Conservation (phyloP, 2,329 filamentous ascomycete genomes). For the Fusarium sp. region DNA sequence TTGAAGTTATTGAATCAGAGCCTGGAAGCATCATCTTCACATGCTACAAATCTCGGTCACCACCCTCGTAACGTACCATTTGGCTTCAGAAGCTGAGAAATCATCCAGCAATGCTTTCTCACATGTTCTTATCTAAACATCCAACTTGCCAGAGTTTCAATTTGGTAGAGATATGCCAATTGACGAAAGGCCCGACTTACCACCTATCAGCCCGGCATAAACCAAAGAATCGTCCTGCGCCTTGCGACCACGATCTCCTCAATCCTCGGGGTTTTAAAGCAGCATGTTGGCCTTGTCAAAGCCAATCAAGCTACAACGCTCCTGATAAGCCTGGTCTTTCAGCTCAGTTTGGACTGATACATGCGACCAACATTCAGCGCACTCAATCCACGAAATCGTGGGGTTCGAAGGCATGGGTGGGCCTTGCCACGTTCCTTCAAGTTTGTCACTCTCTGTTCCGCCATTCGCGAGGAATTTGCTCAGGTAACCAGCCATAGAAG, state of each 20-base stretch:
- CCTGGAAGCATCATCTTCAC: slow-evolving; percentile 25
- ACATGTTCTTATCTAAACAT: slow-evolving; percentile 21
- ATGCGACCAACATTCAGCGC: not conserved
- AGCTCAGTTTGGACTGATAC: slow-evolving; percentile 3
- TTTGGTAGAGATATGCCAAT: not conserved
- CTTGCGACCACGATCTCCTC: slow-evolving; percentile 16
- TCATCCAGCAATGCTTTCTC: slow-evolving; percentile 11
- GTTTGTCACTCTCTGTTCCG: slow-evolving; percentile 1
- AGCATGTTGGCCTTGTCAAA: slow-evolving; percentile 12
- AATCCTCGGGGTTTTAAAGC: slow-evolving; percentile 7
- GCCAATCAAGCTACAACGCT: slow-evolving; percentile 10
- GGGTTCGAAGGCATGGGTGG: slow-evolving; percentile 1
- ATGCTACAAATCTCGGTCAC: slow-evolving; percentile 20
- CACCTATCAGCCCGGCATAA: not conserved
- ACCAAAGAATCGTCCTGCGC: not conserved
- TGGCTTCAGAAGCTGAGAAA: slow-evolving; percentile 2
- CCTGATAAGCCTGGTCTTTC: slow-evolving; percentile 20
- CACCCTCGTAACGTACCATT: slow-evolving; percentile 11
- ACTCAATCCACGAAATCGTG: not conserved
- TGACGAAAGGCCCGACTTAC: not conserved
- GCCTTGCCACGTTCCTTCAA: slow-evolving; percentile 24
- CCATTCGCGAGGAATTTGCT: not conserved
- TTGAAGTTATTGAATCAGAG: not conserved
- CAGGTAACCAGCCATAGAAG: not conserved
- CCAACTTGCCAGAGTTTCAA: not conserved